Evolutionary conservation across 208 protist genomes (phyloP).

Genomic region (Acanthamoeba sp.): DNA sequence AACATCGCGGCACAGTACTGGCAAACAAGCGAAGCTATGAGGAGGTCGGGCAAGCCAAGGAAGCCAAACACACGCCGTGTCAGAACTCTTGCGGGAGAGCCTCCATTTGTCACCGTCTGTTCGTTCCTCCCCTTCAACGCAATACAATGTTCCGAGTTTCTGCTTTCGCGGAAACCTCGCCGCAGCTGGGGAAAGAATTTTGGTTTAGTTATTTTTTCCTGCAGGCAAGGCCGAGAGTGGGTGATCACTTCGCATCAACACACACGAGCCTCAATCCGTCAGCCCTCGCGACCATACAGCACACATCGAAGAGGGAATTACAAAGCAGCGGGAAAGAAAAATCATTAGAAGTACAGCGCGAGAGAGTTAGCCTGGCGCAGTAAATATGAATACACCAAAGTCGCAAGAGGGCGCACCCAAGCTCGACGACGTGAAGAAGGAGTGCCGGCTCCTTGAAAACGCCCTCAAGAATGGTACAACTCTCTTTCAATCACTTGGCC

Average conservation of each 20-base stretch:
- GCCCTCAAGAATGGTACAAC: slow-evolving; percentile 33
- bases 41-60: too few species aligned
- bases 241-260: background rate
- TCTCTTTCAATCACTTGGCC: background rate
- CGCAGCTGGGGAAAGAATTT: background rate
- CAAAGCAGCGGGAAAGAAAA: background rate
- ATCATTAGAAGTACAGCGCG: background rate
- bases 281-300: background rate
- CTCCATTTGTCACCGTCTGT: too few species aligned
- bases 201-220: background rate
- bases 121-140: background rate
- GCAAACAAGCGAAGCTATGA: too few species aligned
- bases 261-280: background rate
- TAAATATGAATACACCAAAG: background rate
- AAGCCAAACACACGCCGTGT: too few species aligned
- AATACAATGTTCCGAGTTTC: background rate
- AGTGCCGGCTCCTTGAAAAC: background rate
- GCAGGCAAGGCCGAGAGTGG: too few species aligned
- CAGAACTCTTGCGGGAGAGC: too few species aligned
- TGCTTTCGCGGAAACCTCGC: background rate
- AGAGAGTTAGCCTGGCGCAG: background rate
- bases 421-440: slow-evolving; percentile 65
- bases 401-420: background rate
- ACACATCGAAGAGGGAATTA: too few species aligned
- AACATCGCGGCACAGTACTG: too few species aligned